Base-by-base conservation (phyloP, 2,329 filamentous ascomycete species). In the Sporothrix euskadiensis region DNA sequence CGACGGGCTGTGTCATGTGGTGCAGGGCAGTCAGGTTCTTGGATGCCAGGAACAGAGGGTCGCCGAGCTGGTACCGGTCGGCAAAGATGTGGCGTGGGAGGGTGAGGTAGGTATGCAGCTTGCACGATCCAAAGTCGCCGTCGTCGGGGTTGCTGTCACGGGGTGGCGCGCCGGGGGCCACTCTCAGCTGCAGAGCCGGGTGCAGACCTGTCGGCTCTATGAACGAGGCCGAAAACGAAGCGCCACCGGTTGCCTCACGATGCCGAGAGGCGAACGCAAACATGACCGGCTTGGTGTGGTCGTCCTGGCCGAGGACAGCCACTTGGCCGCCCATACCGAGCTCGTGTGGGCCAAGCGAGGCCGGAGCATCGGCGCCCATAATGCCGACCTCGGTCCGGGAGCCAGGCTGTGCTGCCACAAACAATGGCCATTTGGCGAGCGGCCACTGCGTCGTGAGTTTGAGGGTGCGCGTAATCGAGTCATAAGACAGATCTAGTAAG, bases 181-280 rank as follows among this genome's bases (percentile, higher is more conserved):
- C 83, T 1, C 83, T 85, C 71, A 97, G 85, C 77, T 90, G 88
- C 74, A 98, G 84, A 0, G 90, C 92, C 1, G 95, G 95, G 82
- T 98, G 95, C 10, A 98, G 86, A 9, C 95, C 94, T 0, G 90
- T 91, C 0, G 94, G 94, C 2, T 84, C 76, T n/a, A 88, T 80
- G 79, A 97, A 94, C 0, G 82, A 82, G 26, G 90, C 85, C 0
- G 84, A 85, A 81, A 93, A 97, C 70, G 82, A 86, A 0, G 84
- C 80, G 0, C 81, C 77, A 26, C 79, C 77, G 1, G 81, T 78
- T 14, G 87, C 84, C 77, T 92, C 89, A 52, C 86, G 83, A 81
- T 98, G 94, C 0, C 94, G 90, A 2, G 93, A 90, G 1, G 93
- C 90, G 76, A 97, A 96, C 59, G 92, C 89, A 83, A 98, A 98